Base-by-base conservation (phyloP, 306 rosid species). In the Malus sylvestris region DNA sequence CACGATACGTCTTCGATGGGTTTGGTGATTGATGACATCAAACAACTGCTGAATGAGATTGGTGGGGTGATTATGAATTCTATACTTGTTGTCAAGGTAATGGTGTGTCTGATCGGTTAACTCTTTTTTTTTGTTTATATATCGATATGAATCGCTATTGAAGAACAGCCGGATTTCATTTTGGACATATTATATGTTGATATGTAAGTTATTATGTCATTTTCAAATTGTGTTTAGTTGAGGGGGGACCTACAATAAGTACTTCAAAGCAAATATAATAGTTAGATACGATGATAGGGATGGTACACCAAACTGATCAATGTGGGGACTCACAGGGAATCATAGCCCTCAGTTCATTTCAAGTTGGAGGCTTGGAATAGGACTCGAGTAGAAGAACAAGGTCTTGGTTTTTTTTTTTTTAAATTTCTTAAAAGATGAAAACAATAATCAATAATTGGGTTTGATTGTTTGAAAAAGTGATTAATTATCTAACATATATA, bases 231-330 rank as follows among this genome's bases (percentile, higher is more conserved):
- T 5, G 72, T 60, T 74, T 51, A 38, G 30, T 55, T 61, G 2
- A 19, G 4, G 75, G 75, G 20, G 55, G 81, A 67, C 73, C 80
- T 81, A 71, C 35, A 7, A 23, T 32, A 67, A 67, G 77, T 67
- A 71, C 42, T 35, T 70, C 38, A 52, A 59, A 53, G 73, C 15
- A 65, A 78, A 71, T 76, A 65, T 65, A 73, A 74, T 70, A 62
- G 73, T 64, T 18, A 33, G 63, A 73, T 68, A 72, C 75, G 65
- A 79, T 79, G 88, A 86, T 71, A 59, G 81, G 8, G 88, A 84
- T 67, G 86, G 63, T 84, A 75, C 72, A 84, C 87, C 88, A 51
- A 79, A 84, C 90, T 77, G 55, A 77, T 84, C 83, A 18, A 14
- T 76, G 84, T 72, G 81, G 81, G 83, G 20, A 49, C 77, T 63